These are phyloP conservation scores for Trapa bicornis DNA, from an alignment of 345 rosid genomes.

Conservation along the genomic window DNA sequence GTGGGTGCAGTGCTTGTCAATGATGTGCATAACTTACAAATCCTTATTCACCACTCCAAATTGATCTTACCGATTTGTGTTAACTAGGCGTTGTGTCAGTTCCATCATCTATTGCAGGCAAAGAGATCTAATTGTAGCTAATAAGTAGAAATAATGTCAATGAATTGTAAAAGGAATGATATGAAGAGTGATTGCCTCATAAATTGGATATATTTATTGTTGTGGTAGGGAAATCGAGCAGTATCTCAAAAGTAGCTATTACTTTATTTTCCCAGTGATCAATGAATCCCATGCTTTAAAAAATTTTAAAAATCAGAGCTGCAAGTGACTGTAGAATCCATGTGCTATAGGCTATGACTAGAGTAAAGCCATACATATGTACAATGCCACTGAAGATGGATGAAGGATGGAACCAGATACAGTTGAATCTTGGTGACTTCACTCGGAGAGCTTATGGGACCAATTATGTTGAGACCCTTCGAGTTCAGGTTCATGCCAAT, in stretches of 20 bases:
- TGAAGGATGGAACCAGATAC: slow-evolving; percentile 95
- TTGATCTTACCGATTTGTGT: neutral
- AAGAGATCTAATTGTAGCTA: too few species aligned
- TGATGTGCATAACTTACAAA: neutral
- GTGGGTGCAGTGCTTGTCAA: neutral
- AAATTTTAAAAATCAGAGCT: neutral
- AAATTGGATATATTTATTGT: neutral
- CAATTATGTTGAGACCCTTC: slow-evolving; percentile 83
- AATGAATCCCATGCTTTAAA: neutral
- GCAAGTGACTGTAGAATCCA: neutral
- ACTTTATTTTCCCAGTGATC: neutral
- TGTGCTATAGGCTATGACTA: slow-evolving; percentile 51
- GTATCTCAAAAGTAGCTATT: neutral
- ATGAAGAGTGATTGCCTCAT: neutral
- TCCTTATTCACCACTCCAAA: neutral
- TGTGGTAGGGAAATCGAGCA: neutral
- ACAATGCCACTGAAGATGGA: slow-evolving; percentile 94
- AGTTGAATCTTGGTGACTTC: slow-evolving; percentile 80
- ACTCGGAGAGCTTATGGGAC: slow-evolving; percentile 94
- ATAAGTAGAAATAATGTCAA: too few species aligned
- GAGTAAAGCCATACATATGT: slow-evolving; percentile 90
- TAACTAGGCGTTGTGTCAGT: neutral
- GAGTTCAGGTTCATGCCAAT: slow-evolving; percentile 95
- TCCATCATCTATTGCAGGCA: too few species aligned
- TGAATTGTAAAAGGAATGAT: too few species aligned